Evolutionary conservation across 768 basidiomycete species (phyloP).

Genomic region (Naganishia randhawae): DNA sequence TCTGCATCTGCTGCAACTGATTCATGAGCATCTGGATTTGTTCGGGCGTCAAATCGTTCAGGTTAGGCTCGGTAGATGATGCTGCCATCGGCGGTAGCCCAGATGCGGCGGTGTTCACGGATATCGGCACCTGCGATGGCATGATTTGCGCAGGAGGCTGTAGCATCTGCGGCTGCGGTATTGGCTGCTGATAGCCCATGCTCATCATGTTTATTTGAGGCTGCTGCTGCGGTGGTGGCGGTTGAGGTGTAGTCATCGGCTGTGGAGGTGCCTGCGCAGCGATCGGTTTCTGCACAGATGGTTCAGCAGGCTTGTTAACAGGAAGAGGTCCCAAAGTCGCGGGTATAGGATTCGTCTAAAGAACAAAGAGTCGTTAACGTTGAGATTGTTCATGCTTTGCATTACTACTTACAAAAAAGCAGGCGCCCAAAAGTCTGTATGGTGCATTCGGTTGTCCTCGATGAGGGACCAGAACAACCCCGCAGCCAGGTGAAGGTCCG

Average conservation of each 20-base stretch:
- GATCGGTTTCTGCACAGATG: neutral
- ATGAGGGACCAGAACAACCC: slow-evolving; percentile 20
- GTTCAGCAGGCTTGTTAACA: neutral
- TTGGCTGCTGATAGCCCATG: neutral
- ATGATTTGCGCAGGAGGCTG: slow-evolving; percentile 10
- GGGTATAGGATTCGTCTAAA: slow-evolving; percentile 11
- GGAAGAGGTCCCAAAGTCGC: slow-evolving; percentile 8
- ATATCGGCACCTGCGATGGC: slow-evolving; percentile 1
- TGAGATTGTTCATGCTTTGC: neutral
- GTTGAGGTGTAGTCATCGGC: neutral
- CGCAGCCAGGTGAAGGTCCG: slow-evolving; percentile 6
- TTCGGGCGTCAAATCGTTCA: slow-evolving; percentile 15
- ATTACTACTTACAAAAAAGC: slow-evolving; percentile 24
- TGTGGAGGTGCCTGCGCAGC: neutral
- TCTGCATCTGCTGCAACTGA: slow-evolving; percentile 21
- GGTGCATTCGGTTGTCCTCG: slow-evolving; percentile 10
- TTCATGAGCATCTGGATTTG: slow-evolving; percentile 21
- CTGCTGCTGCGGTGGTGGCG: neutral
- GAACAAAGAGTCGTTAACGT: neutral
- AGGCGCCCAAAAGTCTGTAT: slow-evolving; percentile 17
- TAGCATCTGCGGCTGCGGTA: neutral
- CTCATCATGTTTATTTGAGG: neutral
- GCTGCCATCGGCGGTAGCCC: neutral
- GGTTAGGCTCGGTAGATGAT: neutral
- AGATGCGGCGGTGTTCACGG: neutral